phyloP scores from a whole-genome alignment of 192 early-diverging fungal genomes.

The Cladochytrium replicatum region DNA sequence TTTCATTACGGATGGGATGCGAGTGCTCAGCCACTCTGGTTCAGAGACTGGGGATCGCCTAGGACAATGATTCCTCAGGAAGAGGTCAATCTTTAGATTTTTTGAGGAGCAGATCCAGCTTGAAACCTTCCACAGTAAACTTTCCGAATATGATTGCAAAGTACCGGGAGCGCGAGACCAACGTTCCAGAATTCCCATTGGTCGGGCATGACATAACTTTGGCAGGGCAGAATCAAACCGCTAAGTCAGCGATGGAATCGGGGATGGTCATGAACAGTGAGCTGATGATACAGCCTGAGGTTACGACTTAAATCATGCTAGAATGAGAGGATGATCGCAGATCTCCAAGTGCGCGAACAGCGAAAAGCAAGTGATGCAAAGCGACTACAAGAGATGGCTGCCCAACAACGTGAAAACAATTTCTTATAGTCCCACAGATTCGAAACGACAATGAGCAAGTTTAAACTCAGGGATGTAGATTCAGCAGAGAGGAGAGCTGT shows the following conservation, averaged over 20 bases:
- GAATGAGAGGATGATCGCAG: slow-evolving; percentile 71
- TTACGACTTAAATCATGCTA: slow-evolving; percentile 42
- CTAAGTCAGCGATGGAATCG: slow-evolving; percentile 54
- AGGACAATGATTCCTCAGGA: background rate
- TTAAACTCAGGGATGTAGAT: slow-evolving; percentile 19
- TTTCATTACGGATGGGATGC: no score
- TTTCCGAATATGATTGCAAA: slow-evolving; percentile 64
- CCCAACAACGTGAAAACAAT: slow-evolving; percentile 72
- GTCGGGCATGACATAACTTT: slow-evolving; percentile 62
- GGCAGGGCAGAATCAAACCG: slow-evolving; percentile 35
- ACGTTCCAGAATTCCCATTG: slow-evolving; percentile 26
- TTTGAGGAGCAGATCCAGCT: background rate
- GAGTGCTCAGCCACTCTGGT: no score
- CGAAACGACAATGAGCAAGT: background rate
- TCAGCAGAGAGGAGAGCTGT: slow-evolving; percentile 54
- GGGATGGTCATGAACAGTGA: slow-evolving; percentile 63
- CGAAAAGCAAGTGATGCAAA: slow-evolving; percentile 60
- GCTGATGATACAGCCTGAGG: slow-evolving; percentile 46
- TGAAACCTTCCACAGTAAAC: slow-evolving; percentile 34
- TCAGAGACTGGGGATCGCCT: slow-evolving; percentile 9
- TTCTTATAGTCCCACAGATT: slow-evolving; percentile 18
- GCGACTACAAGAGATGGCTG: slow-evolving; percentile 70
- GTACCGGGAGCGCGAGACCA: slow-evolving; percentile 47
- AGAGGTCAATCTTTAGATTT: background rate
- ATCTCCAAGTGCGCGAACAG: slow-evolving; percentile 55